Evolutionary conservation across 1,139 yeast genomes (phyloP), one percentile per base, ranked within the genome.

Genomic region (Entelexis paramagnoliae): DNA sequence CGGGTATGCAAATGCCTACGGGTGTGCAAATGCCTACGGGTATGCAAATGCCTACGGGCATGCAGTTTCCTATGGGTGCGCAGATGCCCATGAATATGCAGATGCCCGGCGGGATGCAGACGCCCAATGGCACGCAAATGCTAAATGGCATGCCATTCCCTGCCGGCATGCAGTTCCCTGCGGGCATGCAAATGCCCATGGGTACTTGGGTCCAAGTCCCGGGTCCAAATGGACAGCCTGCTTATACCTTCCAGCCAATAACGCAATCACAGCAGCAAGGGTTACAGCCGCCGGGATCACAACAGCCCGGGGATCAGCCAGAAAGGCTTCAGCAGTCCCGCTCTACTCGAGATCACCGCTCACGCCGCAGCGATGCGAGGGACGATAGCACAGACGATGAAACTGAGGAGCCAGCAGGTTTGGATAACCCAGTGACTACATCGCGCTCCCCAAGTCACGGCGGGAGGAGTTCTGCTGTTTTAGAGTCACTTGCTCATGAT

Each of bases 201-300:
- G 43, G 43, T 4, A 24, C 43, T 7, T 43, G 46, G 46, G 22
- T 32, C 2, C 46, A 43, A 9, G 38, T 43, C 2, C 29, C 38
- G 13, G 46, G 46, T 5, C 46, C 46, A 5, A 30, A 30, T 20
- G 46, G 46, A 3, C 46, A 43, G 46, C 36, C 46, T 2, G 36
- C 36, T 6, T 30, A 20, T 9, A 42, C 46, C 2, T 42, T 19
- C 28, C 35, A 30, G 36, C 46, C 45, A 20, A 11, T 38, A 17
- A 38, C 14, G 10, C 41, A 7, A 13, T 29, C 41, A 22, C 41
- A 35, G 10, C 38, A 34, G 16, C n/a, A 19, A 35, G 39, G 24
- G 9, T 2, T 35, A 3, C 39, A 35, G 9, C 17, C 5, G 24
- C 6, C 24, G 6, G 24, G 24, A 6, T 6, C 6, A 22, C 24